Base-by-base conservation (phyloP, 2,329 filamentous ascomycete genomes). In the Chalara sp. region DNA sequence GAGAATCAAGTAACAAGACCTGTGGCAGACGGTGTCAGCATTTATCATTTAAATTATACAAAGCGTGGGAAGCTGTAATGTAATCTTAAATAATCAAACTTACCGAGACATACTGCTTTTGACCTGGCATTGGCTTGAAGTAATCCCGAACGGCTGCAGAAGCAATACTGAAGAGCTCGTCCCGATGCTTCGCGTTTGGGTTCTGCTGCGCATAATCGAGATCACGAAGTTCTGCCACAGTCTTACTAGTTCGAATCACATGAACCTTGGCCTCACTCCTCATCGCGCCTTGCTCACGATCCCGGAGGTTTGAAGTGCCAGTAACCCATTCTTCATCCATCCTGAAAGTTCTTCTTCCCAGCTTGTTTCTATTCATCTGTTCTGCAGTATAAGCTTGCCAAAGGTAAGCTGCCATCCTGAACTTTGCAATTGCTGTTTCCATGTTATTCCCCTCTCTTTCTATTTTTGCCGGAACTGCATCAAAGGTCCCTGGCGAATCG, bases 321-420 rank as follows among this genome's bases (percentile, higher is more conserved):
- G 83, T 81, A 54, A 87, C 87, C 93, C 93, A 97, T 65, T 96
- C 88, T 68, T 99, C 93, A 61, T 97, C 93, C 56, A 95, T 91
- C 42, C 91, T 80, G 68, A 96, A 97, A 48, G 81, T 84, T 51
- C 92, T 83, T 52, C 92, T 80, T 7, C 91, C 90, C 58, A 97
- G 81, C 54, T 86, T 87, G 65, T 96, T 87, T 56, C 89, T 84
- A 67, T 82, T 86, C 92, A 97, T 97, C 66, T 97, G 91, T 67
- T 99, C 93, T 6, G 89, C 89, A 0, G 92, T 97, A 63, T 95
- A 97, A 6, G 91, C 89, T 67, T 99, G 93, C 91, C 93, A 97
- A 11, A 97, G 75, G 65, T 97, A 96, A 29, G 89, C 92, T 13
- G 90, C 86, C 87, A 95, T 96, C 56, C 91, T 82, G 66, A 93